Evolutionary conservation across 495 filamentous ascomycete species (phyloP), one percentile per base, ranked within the genome.

Genomic region (Penicillium salamii): DNA sequence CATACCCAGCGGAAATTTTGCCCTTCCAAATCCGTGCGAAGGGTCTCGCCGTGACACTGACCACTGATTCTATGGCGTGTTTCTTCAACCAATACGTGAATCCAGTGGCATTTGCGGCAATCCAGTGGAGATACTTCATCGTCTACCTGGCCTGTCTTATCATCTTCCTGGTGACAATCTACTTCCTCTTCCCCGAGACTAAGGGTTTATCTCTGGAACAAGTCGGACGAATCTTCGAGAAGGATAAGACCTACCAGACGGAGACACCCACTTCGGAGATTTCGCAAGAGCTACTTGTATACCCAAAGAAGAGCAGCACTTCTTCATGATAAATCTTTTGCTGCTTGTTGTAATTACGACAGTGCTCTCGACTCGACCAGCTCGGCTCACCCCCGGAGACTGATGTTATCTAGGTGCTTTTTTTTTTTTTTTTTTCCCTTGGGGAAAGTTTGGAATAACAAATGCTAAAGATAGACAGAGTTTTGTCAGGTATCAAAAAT

Each of bases 21-120:
- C 83, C 83, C 0, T 89, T 82, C 70, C 75, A 80, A 33, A 69
- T 88, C 40, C 78, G 83, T 14, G 81, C 84, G 26, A 89, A 86
- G 68, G 83, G 84, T 24, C 80, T 87, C 67, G 80, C 85, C 68
- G 63, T 82, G 42, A 78, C 77, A 66, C 77, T 80, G 47, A 70
- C 83, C 28, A 78, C 76, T 8, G 75, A 80, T 15, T 77, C 83
- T 48, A 71, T 77, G 21, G 69, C 80, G 26, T 67, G 81, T 15
- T 77, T 78, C 7, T 68, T 83, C 44, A 75, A 75, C 49, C 72
- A 75, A 61, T 79, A 59, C 31, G 79, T 79, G 46, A 83, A 84
- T 66, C 79, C 79, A 1, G 64, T 84, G 20, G 67, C 68, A 15
- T 76, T 83, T 35, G 50, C 59, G 23, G 60, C 67, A 49, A 37